A percentile compares a stretch with the other conserved stretches of the same genome.
These are phyloP conservation scores for Asparagopsis taxiformis DNA, from an alignment of 31 red algal genomes.

Conservation along the genomic window DNA sequence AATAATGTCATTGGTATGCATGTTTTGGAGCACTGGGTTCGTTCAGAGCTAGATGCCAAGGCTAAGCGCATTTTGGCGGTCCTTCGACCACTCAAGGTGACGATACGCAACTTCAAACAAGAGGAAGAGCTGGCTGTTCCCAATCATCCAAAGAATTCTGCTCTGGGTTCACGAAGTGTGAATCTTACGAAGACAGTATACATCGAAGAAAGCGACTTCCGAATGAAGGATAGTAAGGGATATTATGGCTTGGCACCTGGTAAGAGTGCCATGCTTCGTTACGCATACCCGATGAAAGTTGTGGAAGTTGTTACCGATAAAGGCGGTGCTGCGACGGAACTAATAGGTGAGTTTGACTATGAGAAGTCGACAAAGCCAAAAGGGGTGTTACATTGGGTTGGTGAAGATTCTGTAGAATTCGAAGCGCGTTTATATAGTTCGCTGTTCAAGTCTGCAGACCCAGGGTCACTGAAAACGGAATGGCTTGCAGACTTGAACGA, in stretches of 20 bases:
- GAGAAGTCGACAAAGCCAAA: slow-evolving; percentile 72
- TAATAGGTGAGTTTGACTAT: slow-evolving; percentile 63
- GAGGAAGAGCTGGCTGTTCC: slow-evolving; percentile 53
- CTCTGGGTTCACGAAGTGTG: slow-evolving; percentile 68
- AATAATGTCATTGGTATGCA: slow-evolving; percentile 83
- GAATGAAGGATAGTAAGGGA: slow-evolving; percentile 73
- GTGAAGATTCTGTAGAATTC: slow-evolving; percentile 24
- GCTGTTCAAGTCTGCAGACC: slow-evolving; percentile 82
- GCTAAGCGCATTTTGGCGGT: slow-evolving; percentile 75
- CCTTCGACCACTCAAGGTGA: slow-evolving; percentile 70
- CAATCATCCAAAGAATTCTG: slow-evolving; percentile 76
- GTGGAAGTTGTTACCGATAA: slow-evolving; percentile 30
- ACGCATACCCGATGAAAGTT: slow-evolving; percentile 70
- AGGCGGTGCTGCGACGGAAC: slow-evolving; percentile 21
- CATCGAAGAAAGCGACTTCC: slow-evolving; percentile 87
- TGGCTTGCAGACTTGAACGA: slow-evolving; percentile 67
- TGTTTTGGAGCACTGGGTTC: slow-evolving; percentile 77
- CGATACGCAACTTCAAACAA: slow-evolving; percentile 62
- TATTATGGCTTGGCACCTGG: slow-evolving; percentile 96
- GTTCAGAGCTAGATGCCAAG: slow-evolving; percentile 61
- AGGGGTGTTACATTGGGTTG: slow-evolving; percentile 93
- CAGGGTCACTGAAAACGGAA: slow-evolving; percentile 45
- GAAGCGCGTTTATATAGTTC: slow-evolving; percentile 83
- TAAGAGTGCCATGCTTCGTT: slow-evolving; percentile 84
- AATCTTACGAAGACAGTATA: slow-evolving; percentile 68